Evolutionary conservation across 768 basidiomycete species (phyloP).

Genomic region (Vararia minispora): DNA sequence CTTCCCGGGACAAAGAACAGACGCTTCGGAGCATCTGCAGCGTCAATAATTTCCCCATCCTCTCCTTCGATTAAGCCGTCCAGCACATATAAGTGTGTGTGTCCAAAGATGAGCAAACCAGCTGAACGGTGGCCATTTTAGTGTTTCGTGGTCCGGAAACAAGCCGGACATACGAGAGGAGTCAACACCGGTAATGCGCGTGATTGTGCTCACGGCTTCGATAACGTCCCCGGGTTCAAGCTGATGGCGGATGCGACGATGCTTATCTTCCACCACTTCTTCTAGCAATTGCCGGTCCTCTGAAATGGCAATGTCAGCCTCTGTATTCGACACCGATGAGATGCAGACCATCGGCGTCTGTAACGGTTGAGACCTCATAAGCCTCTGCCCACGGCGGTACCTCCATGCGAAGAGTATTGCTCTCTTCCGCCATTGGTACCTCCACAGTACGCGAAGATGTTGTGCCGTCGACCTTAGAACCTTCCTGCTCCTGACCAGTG

Average conservation of each 20-base stretch:
- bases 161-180: slow-evolving; percentile 59
- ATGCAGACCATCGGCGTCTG: slow-evolving; percentile 44
- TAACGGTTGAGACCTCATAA: slow-evolving; percentile 57
- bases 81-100: slow-evolving; percentile 78
- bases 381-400: slow-evolving; percentile 66
- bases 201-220: slow-evolving; percentile 77
- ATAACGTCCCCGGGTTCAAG: slow-evolving; percentile 86
- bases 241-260: slow-evolving; percentile 76
- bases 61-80: slow-evolving; percentile 83
- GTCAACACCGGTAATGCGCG: slow-evolving; percentile 83
- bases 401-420: slow-evolving; percentile 41
- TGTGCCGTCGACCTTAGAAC: slow-evolving; percentile 34
- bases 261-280: slow-evolving; percentile 80
- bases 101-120: slow-evolving; percentile 80
- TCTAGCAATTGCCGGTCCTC: slow-evolving; percentile 51
- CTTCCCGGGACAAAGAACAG: slow-evolving; percentile 81
- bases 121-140: slow-evolving; percentile 36
- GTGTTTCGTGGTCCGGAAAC: not conserved
- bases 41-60: slow-evolving; percentile 84
- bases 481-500: slow-evolving; percentile 33
- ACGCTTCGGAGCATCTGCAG: slow-evolving; percentile 70
- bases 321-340: not conserved
- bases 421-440: slow-evolving; percentile 38
- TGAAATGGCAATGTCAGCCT: slow-evolving; percentile 4
- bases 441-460: slow-evolving; percentile 38